Conservation (phyloP, 2,329 filamentous ascomycete genomes). For the Monilinia vaccinii-corymbosi region DNA sequence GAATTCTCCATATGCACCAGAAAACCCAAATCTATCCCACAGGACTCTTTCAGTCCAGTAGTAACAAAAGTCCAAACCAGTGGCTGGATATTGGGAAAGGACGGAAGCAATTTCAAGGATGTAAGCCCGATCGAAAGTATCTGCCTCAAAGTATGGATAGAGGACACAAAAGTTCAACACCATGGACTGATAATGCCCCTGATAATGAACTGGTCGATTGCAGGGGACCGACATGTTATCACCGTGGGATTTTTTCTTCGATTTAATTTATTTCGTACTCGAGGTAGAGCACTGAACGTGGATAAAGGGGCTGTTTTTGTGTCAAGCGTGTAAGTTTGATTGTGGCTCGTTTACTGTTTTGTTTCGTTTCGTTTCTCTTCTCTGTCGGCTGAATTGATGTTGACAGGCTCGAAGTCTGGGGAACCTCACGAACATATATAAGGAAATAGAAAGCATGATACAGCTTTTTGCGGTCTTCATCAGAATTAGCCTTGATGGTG, state of each 20-base stretch:
- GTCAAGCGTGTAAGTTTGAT: not conserved
- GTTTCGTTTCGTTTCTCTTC: not conserved
- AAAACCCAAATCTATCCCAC: not conserved
- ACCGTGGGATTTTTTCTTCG: not conserved
- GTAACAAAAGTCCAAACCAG: not conserved
- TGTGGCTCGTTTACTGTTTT: not conserved
- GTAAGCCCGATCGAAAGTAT: not conserved
- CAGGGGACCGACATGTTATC: not conserved
- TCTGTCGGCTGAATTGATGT: not conserved
- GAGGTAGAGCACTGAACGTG: not conserved
- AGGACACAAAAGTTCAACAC: not conserved
- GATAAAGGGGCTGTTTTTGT: not conserved
- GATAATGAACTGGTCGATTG: not conserved
- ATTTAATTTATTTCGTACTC: not conserved
- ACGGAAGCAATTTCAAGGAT: not conserved
- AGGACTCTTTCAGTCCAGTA: not conserved
- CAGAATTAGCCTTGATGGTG: not conserved
- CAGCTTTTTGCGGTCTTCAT: not conserved
- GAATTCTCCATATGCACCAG: not conserved
- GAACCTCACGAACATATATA: not conserved
- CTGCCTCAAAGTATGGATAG: not conserved
- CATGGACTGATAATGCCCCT: constrained; percentile 1
- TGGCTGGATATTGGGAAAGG: not conserved
- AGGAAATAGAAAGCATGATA: not conserved
- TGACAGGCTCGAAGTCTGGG: not conserved